A percentile compares a stretch with the other conserved stretches of the same genome.
These are phyloP conservation scores for Choricystis sp. DNA, from an alignment of 139 green algal genomes.

Conservation along the genomic window DNA sequence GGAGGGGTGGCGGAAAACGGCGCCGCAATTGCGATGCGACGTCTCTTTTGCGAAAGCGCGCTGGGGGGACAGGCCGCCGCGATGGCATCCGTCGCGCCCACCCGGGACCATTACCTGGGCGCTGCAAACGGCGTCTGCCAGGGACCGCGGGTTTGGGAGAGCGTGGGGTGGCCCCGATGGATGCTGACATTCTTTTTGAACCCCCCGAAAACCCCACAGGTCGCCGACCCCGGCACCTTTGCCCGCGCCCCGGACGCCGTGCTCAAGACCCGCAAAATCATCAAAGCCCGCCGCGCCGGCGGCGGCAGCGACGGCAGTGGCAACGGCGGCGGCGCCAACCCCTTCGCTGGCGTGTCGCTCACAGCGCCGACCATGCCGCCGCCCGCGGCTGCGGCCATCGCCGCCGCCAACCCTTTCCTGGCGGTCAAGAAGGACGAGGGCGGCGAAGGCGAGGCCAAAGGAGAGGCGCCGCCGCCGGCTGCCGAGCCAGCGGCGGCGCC, in stretches of 20 bases:
- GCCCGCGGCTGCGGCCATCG: background rate
- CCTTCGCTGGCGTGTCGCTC: slow-evolving; percentile 34
- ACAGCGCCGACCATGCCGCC: background rate
- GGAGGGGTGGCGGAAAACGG: background rate
- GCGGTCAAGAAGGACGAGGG: slow-evolving; percentile 1
- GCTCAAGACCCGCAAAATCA: slow-evolving; percentile 33
- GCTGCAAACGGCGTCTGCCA: too few species aligned
- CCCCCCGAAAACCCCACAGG: slow-evolving; percentile 1
- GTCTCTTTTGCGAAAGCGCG: too few species aligned
- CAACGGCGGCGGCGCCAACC: slow-evolving; percentile 15
- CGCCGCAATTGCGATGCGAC: too few species aligned
- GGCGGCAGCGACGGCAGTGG: background rate
- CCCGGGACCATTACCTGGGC: too few species aligned
- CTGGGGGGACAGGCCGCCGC: too few species aligned
- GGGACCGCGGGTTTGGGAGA: too few species aligned
- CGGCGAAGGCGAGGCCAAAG: background rate
- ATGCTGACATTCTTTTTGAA: background rate
- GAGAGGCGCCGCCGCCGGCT: background rate
- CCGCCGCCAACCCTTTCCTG: slow-evolving; percentile 20
- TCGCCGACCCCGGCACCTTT: slow-evolving; percentile 25
- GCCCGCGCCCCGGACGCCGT: slow-evolving; percentile 30
- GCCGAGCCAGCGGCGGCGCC: slow-evolving; percentile 7
- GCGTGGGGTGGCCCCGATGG: too few species aligned
- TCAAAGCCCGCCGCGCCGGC: slow-evolving; percentile 18
- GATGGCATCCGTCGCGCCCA: too few species aligned